A percentile compares a stretch with the other conserved stretches of the same genome.
phyloP scores from a whole-genome alignment of 768 basidiomycete genomes.

The Phaeolepiota aurea region DNA sequence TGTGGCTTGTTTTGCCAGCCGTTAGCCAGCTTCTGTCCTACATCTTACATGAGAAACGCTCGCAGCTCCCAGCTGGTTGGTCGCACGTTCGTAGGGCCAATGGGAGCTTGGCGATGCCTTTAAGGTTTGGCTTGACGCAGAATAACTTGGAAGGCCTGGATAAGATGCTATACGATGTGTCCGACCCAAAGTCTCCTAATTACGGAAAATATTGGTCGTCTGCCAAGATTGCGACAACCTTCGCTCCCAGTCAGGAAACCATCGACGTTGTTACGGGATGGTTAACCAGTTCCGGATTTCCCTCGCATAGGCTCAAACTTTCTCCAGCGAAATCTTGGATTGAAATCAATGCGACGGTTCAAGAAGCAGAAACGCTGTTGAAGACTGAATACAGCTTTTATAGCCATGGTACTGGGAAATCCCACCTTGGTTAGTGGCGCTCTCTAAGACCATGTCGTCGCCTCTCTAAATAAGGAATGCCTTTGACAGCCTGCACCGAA shows the following conservation, averaged over 20 bases:
- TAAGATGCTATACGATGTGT: conserved; percentile 30
- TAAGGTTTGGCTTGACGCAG: conserved; percentile 40
- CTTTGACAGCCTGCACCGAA: conserved; percentile 18
- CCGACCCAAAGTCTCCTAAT: conserved; percentile 35
- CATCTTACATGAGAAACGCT: conserved; percentile 30
- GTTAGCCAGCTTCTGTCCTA: conserved; percentile 15
- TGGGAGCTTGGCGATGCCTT: conserved; percentile 23
- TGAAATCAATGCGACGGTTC: conserved; percentile 27
- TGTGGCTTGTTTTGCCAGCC: neutral
- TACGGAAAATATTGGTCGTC: conserved; percentile 42
- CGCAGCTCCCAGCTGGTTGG: conserved; percentile 33
- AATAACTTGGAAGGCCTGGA: conserved; percentile 33
- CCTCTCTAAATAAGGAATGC: neutral
- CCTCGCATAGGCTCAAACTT: conserved; percentile 18
- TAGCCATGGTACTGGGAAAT: conserved; percentile 22
- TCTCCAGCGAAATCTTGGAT: conserved; percentile 26
- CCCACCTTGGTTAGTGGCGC: conserved; percentile 26
- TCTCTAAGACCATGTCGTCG: neutral
- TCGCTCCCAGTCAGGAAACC: conserved; percentile 29
- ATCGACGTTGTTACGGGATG: conserved; percentile 28
- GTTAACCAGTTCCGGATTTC: conserved; percentile 30
- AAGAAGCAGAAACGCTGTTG: conserved; percentile 32
- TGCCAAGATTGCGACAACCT: conserved; percentile 27
- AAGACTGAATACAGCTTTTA: conserved; percentile 35
- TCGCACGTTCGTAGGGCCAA: conserved; percentile 24